Base-by-base conservation (phyloP, 2,329 filamentous ascomycete species). In the Penicillium sp. region DNA sequence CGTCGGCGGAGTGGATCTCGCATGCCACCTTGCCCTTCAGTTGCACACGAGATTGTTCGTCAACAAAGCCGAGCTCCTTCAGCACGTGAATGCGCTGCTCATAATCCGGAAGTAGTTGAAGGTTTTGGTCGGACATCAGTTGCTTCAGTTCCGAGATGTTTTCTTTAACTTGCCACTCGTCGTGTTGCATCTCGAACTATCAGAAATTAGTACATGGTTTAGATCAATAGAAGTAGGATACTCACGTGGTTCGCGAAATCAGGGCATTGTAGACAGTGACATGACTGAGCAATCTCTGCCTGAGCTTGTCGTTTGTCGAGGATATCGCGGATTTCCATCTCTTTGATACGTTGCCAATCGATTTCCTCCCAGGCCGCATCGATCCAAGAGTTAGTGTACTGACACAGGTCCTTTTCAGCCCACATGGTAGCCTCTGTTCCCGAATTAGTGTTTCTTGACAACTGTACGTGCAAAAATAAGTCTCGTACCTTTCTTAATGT, bases 1-100 rank as follows among this genome's bases (percentile, higher is more conserved):
- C 94, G 71, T 97, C 93, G 18, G 92, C 92, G 0, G 93, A 97
- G 75, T 97, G 94, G 58, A 99, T 93, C 78, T 99, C 94, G 76
- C 94, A 99, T 5, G 94, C 94, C 22, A 99, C 94, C 74, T 97
- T 97, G 74, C 94, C 94, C 77, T 99, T 99, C 61, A 99, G 84
- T 76, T 95, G 90, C 38, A 99, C 95, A 22, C 93, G 87, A 5
- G 87, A 88, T 43, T 88, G 86, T 4, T 89, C 86, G 67, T 99
- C 94, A 64, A 99, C 89, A 72, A 99, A 99, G 5, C 86, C 88
- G 8, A 99, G 84, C 64, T 97, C 92, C 71, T 90, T 92, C 44
- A 99, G 82, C 0, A 99, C 94, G 60, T 89, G 86, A 37, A 97
- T 90, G 48, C 94, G 88, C 76, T 97, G 94, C 70, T 97, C 90